phyloP scores from a whole-genome alignment of 176 grass and related monocot species.

The Tillandsia fasciculata region DNA sequence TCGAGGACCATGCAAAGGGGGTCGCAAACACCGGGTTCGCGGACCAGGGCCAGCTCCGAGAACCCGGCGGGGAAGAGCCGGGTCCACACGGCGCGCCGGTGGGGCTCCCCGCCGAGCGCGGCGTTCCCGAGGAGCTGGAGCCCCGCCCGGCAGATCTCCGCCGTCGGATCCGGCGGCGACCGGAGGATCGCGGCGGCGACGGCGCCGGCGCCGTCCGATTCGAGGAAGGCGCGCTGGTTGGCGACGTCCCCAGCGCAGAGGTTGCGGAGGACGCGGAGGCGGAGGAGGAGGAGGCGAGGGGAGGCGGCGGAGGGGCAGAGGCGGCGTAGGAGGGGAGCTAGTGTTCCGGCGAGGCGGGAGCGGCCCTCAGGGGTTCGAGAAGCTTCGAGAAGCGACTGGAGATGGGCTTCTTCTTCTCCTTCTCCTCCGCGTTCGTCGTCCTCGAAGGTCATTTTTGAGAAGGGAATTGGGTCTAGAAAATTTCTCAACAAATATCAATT shows the following conservation, averaged over 20 bases:
- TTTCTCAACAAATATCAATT: no score
- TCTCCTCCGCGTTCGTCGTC: constrained; percentile 27
- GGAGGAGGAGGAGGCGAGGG: constrained; percentile 24
- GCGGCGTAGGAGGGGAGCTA: constrained; percentile 12
- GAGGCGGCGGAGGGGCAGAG: constrained; percentile 25
- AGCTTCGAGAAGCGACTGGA: constrained; percentile 29
- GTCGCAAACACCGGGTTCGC: constrained; percentile 41
- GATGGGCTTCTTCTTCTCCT: no score
- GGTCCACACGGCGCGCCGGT: constrained; percentile 54
- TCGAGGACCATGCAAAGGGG: constrained; percentile 91
- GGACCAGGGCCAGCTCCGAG: constrained; percentile 31
- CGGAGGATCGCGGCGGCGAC: constrained; percentile 28
- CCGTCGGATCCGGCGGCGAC: background rate
- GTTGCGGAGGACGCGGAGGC: constrained; percentile 73
- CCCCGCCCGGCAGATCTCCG: constrained; percentile 38
- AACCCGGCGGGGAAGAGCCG: constrained; percentile 53
- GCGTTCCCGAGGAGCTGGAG: constrained; percentile 69
- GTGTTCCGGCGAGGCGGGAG: constrained; percentile 23
- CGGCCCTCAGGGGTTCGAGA: constrained; percentile 47
- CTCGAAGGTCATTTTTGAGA: background rate
- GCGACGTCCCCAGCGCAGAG: constrained; percentile 58
- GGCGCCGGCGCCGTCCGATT: constrained; percentile 24
- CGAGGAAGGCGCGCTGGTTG: constrained; percentile 61
- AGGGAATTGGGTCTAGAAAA: background rate
- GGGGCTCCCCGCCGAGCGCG: constrained; percentile 44